These are phyloP conservation scores for Neurospora sp. DNA, from an alignment of 495 filamentous ascomycete species.

Conservation along the genomic window DNA sequence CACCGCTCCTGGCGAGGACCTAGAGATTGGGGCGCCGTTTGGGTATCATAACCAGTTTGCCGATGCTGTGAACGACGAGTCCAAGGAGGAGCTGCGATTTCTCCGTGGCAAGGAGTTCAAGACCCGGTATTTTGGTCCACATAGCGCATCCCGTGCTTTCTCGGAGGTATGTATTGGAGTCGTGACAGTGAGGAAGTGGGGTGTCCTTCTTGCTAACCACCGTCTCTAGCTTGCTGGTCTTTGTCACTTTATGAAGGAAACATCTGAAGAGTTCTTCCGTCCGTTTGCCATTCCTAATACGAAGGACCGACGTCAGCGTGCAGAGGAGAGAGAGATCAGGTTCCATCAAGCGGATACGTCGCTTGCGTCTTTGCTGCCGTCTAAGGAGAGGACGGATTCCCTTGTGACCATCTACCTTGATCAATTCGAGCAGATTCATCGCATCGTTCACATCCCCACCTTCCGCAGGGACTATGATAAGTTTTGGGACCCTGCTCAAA, in stretches of 20 bases:
- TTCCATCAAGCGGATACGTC: constrained; percentile 19
- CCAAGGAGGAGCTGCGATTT: constrained; percentile 25
- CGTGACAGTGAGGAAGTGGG: background rate
- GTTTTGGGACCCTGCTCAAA: constrained; percentile 32
- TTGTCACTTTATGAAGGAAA: constrained; percentile 37
- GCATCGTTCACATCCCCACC: constrained; percentile 36
- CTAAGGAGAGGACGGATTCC: constrained; percentile 25
- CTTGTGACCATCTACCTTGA: constrained; percentile 33
- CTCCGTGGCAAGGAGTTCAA: constrained; percentile 33
- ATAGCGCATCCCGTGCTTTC: constrained; percentile 35
- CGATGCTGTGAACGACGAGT: constrained; percentile 6
- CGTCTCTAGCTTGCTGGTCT: constrained; percentile 30
- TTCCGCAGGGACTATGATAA: constrained; percentile 33
- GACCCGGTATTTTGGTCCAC: constrained; percentile 38
- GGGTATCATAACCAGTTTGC: constrained; percentile 7
- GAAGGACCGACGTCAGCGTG: constrained; percentile 26
- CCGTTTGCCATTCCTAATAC: constrained; percentile 24
- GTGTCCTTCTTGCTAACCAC: background rate
- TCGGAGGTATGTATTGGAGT: constrained; percentile 16
- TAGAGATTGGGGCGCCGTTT: constrained; percentile 9
- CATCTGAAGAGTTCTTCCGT: constrained; percentile 31
- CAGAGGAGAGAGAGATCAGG: constrained; percentile 23
- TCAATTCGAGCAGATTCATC: constrained; percentile 36
- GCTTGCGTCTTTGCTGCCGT: constrained; percentile 32
- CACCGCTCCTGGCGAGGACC: constrained; percentile 6